Conservation (phyloP, 805 yeast species). For the Candida alai region DNA sequence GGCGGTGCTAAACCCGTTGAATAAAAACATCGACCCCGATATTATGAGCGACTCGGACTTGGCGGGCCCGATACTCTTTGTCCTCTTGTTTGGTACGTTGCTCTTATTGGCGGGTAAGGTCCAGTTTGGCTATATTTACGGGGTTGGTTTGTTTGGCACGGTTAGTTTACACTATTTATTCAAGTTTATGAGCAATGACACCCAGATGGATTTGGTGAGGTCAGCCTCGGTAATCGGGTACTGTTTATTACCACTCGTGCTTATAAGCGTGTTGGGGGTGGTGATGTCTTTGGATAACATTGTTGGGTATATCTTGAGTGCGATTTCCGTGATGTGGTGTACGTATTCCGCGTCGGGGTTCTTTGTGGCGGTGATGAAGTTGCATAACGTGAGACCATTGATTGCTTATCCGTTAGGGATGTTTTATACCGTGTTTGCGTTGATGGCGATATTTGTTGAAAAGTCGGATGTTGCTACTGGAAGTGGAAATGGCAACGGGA, state of each 20-base stretch:
- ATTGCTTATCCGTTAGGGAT: conserved; percentile 90
- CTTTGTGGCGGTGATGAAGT: conserved; percentile 77
- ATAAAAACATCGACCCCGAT: conserved; percentile 59
- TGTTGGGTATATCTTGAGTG: conserved; percentile 67
- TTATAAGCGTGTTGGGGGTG: conserved; percentile 69
- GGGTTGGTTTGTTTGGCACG: conserved; percentile 91
- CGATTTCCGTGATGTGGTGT: conserved; percentile 78
- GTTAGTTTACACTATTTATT: conserved; percentile 78
- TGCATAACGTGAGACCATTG: conserved; percentile 81
- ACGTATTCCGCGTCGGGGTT: conserved; percentile 92
- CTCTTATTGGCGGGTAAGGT: conserved; percentile 85
- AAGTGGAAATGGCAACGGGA: too few relatives aligned
- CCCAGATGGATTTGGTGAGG: conserved; percentile 53
- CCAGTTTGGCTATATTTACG: conserved; percentile 95
- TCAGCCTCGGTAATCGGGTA: conserved; percentile 93
- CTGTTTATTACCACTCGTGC: conserved; percentile 85
- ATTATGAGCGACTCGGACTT: conserved; percentile 83
- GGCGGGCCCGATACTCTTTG: conserved; percentile 92
- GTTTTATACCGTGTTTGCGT: conserved; percentile 90
- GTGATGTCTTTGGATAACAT: conserved; percentile 64
- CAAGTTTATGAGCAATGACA: conserved; percentile 75
- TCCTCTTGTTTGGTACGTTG: conserved; percentile 79
- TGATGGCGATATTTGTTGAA: conserved; percentile 85
- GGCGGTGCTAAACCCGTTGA: conserved; percentile 79
- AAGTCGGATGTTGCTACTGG: too few relatives aligned